Base-by-base conservation (phyloP, 306 rosid species). In the Macrotyloma uniflorum region DNA sequence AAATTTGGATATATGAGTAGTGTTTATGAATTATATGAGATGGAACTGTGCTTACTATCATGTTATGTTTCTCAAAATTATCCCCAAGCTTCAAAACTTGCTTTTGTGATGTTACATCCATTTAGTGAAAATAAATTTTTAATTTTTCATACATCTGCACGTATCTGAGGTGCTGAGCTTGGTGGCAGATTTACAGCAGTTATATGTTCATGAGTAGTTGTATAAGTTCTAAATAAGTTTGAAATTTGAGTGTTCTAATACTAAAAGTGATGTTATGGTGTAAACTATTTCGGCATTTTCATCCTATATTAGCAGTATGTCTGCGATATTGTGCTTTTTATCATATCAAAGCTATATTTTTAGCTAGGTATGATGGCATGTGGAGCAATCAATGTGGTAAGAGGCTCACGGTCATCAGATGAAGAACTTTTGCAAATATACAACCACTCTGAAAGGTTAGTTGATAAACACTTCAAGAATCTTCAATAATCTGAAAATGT, bases 381-480 rank as follows among this genome's bases (percentile, higher is more conserved):
- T 61, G 98, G 98, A 66, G 97, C 91, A 86, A 83, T 95, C 79
- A 91, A 95, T 77, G 98, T 95, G 74, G 98, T 91, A 46, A 89
- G 98, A 83, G 98, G 98, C 74, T 92, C 98, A 77, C 89, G 98
- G 84, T 95, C 98, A 50, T 89, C 98, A 0, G 86, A 63, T 19
- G 98, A 91, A 82, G 98, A 95, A 82, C 83, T 95, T 49, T 78
- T 91, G 83, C 92, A 88, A 71, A 92, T 95, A 86, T 95, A 92
- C 82, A 80, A 75, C 82, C 98, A 92, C 86, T 92, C 98, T 42
- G 98, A 95, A 79, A 95, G 98, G 98, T 95, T 69, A 72, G 75
- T 72, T 72, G 70, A 30, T 66, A 18, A 70, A 40, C 16, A 57
- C 26, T 59, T 79, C 40, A 3, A 49, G 19, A 57, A 59, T 28